These are phyloP conservation scores for Taphrina flavorubra DNA, from an alignment of 1,139 yeast species.

Conservation along the genomic window DNA sequence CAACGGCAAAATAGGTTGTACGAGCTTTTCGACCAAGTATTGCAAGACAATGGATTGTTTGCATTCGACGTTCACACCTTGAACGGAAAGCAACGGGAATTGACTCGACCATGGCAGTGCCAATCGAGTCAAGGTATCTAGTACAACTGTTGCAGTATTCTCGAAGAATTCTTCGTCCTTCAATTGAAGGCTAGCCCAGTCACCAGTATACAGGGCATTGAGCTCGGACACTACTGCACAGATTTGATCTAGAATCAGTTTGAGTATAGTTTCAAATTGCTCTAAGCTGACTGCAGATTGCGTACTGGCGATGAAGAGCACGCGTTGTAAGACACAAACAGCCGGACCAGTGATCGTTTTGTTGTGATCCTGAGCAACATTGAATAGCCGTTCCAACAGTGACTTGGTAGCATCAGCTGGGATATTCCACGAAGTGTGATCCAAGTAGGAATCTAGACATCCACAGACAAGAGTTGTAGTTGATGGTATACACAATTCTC, in stretches of 20 bases:
- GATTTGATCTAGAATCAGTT: neutral
- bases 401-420: neutral
- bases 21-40: neutral
- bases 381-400: neutral
- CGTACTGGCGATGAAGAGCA: neutral
- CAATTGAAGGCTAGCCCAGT: neutral
- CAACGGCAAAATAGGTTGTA: neutral
- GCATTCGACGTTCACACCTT: neutral
- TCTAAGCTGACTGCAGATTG: neutral
- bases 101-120: conserved; percentile 1
- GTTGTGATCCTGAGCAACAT: neutral
- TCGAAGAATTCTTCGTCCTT: neutral
- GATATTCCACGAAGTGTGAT: neutral
- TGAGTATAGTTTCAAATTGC: neutral
- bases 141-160: neutral
- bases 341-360: neutral
- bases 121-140: conserved; percentile 1
- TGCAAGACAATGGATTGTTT: neutral
- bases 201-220: neutral
- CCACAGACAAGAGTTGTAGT: neutral
- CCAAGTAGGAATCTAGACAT: conserved; percentile 2
- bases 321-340: neutral
- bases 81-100: neutral
- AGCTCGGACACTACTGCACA: neutral
- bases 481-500: no score